phyloP scores from a whole-genome alignment of 139 green algal genomes.

The Chlamydomonas asymmetrica region DNA sequence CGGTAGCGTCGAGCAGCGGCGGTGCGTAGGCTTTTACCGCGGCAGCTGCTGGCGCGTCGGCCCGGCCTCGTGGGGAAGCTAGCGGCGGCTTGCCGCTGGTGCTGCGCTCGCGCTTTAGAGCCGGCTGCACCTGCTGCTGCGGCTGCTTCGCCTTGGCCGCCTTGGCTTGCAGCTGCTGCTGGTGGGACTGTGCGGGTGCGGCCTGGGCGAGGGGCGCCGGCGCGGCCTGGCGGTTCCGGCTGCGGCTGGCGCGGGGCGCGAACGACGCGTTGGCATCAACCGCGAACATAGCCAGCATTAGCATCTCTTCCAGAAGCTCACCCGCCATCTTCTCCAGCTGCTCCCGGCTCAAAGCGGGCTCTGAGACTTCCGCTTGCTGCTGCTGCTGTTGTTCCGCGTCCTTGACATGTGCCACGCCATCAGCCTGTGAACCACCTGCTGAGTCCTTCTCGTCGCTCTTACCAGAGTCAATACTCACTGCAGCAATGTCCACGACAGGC shows the following conservation, averaged over 20 bases:
- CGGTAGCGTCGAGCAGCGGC: neutral
- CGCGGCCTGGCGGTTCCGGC: neutral
- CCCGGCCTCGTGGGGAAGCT: neutral
- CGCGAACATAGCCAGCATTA: constrained; percentile 1
- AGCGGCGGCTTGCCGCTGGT: neutral
- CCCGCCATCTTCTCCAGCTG: neutral
- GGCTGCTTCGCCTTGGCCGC: neutral
- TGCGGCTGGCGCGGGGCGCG: neutral
- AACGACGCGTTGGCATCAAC: constrained; percentile 4
- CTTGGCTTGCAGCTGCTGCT: neutral
- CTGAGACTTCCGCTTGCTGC: neutral
- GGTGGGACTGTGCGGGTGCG: neutral
- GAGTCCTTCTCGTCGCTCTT: no score
- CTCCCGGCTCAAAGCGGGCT: neutral
- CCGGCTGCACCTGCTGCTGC: neutral
- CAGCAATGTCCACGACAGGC: no score
- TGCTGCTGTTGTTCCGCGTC: neutral
- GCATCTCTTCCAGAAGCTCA: constrained; percentile 17
- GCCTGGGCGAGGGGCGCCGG: neutral
- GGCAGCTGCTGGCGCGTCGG: neutral
- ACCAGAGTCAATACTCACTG: no score
- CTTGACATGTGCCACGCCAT: no score
- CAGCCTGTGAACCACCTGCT: no score
- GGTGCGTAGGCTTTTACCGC: neutral
- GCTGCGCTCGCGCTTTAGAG: neutral